Evolutionary conservation across 805 yeast genomes (phyloP).

Genomic region (Lipomyces anomalus): DNA sequence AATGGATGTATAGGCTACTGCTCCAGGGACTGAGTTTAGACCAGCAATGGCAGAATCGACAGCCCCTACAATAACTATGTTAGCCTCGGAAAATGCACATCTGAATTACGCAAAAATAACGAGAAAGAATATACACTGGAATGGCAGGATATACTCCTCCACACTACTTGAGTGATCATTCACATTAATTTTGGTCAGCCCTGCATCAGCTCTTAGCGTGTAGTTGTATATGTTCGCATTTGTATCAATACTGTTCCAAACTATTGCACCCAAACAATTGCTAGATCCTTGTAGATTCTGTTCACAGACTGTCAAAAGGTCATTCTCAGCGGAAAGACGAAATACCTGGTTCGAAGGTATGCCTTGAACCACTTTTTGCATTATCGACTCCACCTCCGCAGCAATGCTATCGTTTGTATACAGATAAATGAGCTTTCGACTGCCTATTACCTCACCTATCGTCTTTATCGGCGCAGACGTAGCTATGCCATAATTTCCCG

Average conservation of each 20-base stretch:
- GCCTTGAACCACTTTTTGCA: constrained; percentile 30
- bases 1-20: constrained; percentile 32
- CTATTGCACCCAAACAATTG: constrained; percentile 34
- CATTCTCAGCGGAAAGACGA: constrained; percentile 24
- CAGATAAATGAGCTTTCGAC: constrained; percentile 28
- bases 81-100: neutral
- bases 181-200: constrained; percentile 29
- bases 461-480: constrained; percentile 27
- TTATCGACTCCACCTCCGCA: constrained; percentile 30
- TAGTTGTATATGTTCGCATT: constrained; percentile 30
- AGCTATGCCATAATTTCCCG: constrained; percentile 32
- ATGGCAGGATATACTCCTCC: constrained; percentile 32
- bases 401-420: constrained; percentile 25
- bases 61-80: constrained; percentile 16
- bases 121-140: constrained; percentile 33
- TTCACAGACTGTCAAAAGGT: constrained; percentile 28
- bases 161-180: constrained; percentile 27
- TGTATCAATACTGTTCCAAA: constrained; percentile 32
- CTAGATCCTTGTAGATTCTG: constrained; percentile 33
- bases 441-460: constrained; percentile 28
- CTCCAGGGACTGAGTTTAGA: constrained; percentile 29
- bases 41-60: constrained; percentile 27
- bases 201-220: constrained; percentile 35
- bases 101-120: neutral
- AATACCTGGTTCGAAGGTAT: constrained; percentile 29